Evolutionary conservation across 2,329 filamentous ascomycete species (phyloP).

Genomic region (Calonectria ilicicola): DNA sequence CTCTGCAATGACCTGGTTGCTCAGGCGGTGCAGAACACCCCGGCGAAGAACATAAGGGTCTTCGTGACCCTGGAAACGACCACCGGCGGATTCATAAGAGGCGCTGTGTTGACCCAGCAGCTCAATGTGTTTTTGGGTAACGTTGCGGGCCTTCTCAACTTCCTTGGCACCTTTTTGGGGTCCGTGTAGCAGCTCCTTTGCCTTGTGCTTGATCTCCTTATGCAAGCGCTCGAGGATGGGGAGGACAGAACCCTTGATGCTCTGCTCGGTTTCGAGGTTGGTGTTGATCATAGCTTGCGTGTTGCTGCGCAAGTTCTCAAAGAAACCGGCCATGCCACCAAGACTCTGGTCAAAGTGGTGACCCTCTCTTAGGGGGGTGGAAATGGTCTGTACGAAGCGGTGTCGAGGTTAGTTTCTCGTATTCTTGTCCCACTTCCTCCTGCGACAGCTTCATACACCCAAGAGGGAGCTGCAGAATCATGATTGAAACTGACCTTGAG

Average conservation of each 20-base stretch:
- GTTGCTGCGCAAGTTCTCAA: constrained; percentile 94
- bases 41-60: constrained; percentile 92
- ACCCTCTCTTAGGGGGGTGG: constrained; percentile 85
- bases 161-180: constrained; percentile 88
- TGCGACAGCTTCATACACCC: not conserved
- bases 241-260: constrained; percentile 85
- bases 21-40: constrained; percentile 83
- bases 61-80: constrained; percentile 76
- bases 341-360: constrained; percentile 92
- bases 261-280: constrained; percentile 92
- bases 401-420: constrained; percentile 3
- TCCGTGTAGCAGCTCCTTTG: constrained; percentile 86
- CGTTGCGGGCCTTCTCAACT: constrained; percentile 87
- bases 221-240: constrained; percentile 92
- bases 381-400: constrained; percentile 74
- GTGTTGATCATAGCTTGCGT: constrained; percentile 91
- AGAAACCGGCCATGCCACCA: constrained; percentile 89
- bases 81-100: constrained; percentile 80
- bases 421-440: not conserved
- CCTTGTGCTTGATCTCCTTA: constrained; percentile 96
- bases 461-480: not conserved
- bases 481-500: constrained; percentile 72
- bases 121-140: constrained; percentile 96
- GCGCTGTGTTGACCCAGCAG: constrained; percentile 89
- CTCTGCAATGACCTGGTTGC: constrained; percentile 93